Evolutionary conservation across 441 rosid species (phyloP).

Genomic region (Hura crepitans): DNA sequence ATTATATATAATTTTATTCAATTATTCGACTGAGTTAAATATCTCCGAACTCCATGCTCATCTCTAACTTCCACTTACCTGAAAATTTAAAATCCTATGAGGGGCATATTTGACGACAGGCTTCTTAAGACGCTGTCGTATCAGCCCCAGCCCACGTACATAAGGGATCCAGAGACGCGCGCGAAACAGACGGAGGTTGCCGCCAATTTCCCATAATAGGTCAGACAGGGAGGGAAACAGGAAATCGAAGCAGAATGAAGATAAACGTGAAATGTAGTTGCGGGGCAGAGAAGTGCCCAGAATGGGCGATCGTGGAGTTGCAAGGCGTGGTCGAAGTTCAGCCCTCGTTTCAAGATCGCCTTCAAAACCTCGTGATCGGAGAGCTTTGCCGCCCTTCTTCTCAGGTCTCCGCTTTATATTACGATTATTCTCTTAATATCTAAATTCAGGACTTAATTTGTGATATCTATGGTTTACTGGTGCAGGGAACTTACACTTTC

Average conservation of each 20-base stretch:
- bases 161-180: not conserved
- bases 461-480: not conserved
- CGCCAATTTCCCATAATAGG: slow-evolving; percentile 22
- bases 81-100: too few relatives aligned
- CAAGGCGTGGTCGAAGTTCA: slow-evolving; percentile 81
- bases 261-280: slow-evolving; percentile 74
- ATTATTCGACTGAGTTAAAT: too few relatives aligned
- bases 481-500: slow-evolving; percentile 61
- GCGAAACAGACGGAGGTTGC: slow-evolving; percentile 7
- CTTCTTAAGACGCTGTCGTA: too few relatives aligned
- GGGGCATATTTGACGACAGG: too few relatives aligned
- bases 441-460: not conserved
- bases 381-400: slow-evolving; percentile 66
- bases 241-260: slow-evolving; percentile 45
- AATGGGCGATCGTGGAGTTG: slow-evolving; percentile 77
- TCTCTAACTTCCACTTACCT: too few relatives aligned
- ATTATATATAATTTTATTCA: too few relatives aligned
- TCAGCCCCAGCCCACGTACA: too few relatives aligned
- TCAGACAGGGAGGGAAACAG: not conserved
- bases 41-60: too few relatives aligned
- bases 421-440: not conserved
- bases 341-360: slow-evolving; percentile 47
- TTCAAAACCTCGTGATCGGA: slow-evolving; percentile 76
- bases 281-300: slow-evolving; percentile 63
- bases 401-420: slow-evolving; percentile 37